Conservation (phyloP, 176 grass and related monocot genomes). For the Aegilops bicornis region DNA sequence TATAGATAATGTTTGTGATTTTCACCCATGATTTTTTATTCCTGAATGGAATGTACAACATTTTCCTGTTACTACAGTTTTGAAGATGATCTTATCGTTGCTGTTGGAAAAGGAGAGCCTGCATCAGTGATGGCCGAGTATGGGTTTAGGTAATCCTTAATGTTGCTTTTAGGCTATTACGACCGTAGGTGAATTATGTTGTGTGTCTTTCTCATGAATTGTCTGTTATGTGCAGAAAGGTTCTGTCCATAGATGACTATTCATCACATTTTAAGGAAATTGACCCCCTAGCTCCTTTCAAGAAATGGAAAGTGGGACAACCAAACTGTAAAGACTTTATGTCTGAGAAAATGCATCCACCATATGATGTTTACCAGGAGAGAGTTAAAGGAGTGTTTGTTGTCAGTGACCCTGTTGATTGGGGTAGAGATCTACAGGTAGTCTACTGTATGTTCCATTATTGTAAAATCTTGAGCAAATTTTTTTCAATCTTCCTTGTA, state of each 20-base stretch:
- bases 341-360: conserved; percentile 42
- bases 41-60: not conserved
- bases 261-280: conserved; percentile 77
- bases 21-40: not conserved
- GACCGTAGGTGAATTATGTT: conserved; percentile 10
- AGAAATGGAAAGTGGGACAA: conserved; percentile 60
- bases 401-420: conserved; percentile 92
- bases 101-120: conserved; percentile 97
- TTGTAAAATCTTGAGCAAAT: not conserved
- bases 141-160: conserved; percentile 78
- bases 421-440: conserved; percentile 99
- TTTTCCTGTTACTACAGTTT: conserved; percentile 58
- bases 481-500: conserved; percentile 12
- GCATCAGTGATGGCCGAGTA: conserved; percentile 75
- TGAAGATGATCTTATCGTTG: conserved; percentile 79
- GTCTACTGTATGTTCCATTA: not conserved
- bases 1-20: not conserved
- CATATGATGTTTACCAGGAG: conserved; percentile 73
- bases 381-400: conserved; percentile 92
- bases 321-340: conserved; percentile 37
- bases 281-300: conserved; percentile 82
- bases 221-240: conserved; percentile 68
- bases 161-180: conserved; percentile 6
- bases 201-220: conserved; percentile 21
- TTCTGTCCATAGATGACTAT: conserved; percentile 96